Evolutionary conservation across 305 asterid species (phyloP), one percentile per base, ranked within the genome.

Genomic region (Plantago rigida): DNA sequence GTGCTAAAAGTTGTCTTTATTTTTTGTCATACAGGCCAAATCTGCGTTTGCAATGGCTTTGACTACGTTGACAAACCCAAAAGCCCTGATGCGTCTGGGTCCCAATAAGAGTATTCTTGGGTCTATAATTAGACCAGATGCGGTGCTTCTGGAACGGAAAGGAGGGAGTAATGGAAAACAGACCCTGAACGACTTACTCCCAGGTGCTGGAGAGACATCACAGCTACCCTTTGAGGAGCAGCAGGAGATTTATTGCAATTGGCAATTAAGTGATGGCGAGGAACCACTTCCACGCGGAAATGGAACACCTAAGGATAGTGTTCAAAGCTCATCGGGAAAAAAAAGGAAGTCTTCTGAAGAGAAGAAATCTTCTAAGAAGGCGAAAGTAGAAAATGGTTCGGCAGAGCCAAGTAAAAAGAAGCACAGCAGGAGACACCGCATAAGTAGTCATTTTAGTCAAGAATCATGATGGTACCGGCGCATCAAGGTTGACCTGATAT

Each of bases 31-130:
- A 63, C 87, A 91, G 98, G 96, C 82, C 36, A 80, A 79, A 77
- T 92, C 98, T 36, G 98, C 98, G 56, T 92, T 92, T 62, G 70
- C 95, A 9, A 83, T 75, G 93, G 98, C 96, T 34, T 84, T 76
- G 79, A 58, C 77, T 17, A 65, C 85, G 12, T 71, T 92, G 73
- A 88, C 96, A 3, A 86, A 92, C 47, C 28, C 79, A 28, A 83
- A 80, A 72, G 64, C 77, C 69, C 80, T 92, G 51, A 36, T 63
- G 61, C 80, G 76, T 26, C 86, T 84, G 12, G 87, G 89, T 64
- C 82, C 87, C 42, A 69, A 70, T 69, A 79, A 67, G 71, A 88
- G 96, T 63, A 92, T 92, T 54, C 98, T 92, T 14, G 83, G 98
- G 60, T 79, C 83, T 60, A 81, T 92, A 67, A 86, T 92, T 24